Base-by-base conservation (phyloP, 768 basidiomycete genomes). In the Hemileccinum impolitum region DNA sequence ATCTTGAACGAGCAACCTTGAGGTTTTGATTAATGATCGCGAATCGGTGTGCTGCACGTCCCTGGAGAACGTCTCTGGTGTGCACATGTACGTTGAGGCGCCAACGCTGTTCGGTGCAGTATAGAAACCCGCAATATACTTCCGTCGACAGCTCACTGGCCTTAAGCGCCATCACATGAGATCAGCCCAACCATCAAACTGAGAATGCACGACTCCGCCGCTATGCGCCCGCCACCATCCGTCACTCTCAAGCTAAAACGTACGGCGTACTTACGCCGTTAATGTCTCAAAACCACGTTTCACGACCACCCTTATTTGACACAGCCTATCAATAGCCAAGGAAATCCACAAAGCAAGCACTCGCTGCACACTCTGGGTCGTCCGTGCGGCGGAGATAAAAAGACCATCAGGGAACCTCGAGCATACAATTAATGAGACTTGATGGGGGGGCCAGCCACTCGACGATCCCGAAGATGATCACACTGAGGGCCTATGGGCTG, bases 351-450 rank as follows among this genome's bases (percentile, higher is more conserved):
- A 30, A n/a, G n/a, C n/a, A n/a, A n/a, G n/a, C n/a, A n/a, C n/a
- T n/a, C n/a, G n/a, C n/a, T n/a, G n/a, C n/a, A n/a, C n/a, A n/a
- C n/a, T n/a, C n/a, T n/a, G n/a, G 21, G 38, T 3, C 11, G 55
- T 50, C 59, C 56, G 47, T 39, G 37, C 45, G 49, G 48, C 57
- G 59, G 59, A 63, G 58, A 61, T 48, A 36, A 30, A 17, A 19
- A 4, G 36, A 4, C n/a, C n/a, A n/a, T n/a, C n/a, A n/a, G n/a
- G n/a, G n/a, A n/a, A n/a, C n/a, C n/a, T n/a, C n/a, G 9, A 11
- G 19, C n/a, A 4, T 11, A 4, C 18, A 8, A 28, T 28, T 28
- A 28, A 28, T 28, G 26, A n/a, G n/a, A n/a, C n/a, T 30, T 4
- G 28, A 30, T n/a, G n/a, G n/a, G n/a, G n/a, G n/a, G n/a, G n/a